Percentiles rank a stretch among this genome's conserved stretches.
Evolutionary conservation across 805 yeast species (phyloP).

Genomic region (Spathaspora arborariae): DNA sequence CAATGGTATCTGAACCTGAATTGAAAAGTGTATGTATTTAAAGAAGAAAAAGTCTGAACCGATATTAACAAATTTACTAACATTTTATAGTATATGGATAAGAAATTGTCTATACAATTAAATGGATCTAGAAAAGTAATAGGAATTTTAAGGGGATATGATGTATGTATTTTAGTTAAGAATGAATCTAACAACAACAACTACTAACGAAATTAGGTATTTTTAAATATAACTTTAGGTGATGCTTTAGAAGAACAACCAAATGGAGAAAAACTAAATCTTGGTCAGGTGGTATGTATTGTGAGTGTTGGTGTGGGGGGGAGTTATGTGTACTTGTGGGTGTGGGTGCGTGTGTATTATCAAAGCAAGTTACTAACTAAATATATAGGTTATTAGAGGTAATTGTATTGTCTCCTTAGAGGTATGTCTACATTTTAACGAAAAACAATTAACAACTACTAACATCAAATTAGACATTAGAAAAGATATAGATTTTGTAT

Average conservation of each 20-base stretch:
- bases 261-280: constrained; percentile 46
- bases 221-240: constrained; percentile 66
- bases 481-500: constrained; percentile 16
- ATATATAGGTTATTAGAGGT: constrained; percentile 58
- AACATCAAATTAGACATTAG: constrained; percentile 25
- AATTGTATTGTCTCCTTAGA: constrained; percentile 74
- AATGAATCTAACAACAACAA: neutral
- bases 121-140: constrained; percentile 75
- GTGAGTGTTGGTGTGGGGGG: too few species aligned
- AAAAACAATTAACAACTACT: neutral
- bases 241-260: constrained; percentile 62
- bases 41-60: neutral
- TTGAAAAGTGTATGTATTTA: constrained; percentile 45
- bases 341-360: too few species aligned
- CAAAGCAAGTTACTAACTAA: constrained; percentile 21
- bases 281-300: constrained; percentile 59
- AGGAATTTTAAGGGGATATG: constrained; percentile 86
- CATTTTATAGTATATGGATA: constrained; percentile 63
- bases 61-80: constrained; percentile 12
- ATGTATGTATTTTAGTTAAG: constrained; percentile 37
- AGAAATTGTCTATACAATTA: constrained; percentile 66
- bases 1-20: constrained; percentile 62
- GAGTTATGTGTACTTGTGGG: too few species aligned
- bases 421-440: constrained; percentile 30
- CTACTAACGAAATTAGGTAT: constrained; percentile 39